Conservation (phyloP, 345 rosid species). For the Psidium guajava region DNA sequence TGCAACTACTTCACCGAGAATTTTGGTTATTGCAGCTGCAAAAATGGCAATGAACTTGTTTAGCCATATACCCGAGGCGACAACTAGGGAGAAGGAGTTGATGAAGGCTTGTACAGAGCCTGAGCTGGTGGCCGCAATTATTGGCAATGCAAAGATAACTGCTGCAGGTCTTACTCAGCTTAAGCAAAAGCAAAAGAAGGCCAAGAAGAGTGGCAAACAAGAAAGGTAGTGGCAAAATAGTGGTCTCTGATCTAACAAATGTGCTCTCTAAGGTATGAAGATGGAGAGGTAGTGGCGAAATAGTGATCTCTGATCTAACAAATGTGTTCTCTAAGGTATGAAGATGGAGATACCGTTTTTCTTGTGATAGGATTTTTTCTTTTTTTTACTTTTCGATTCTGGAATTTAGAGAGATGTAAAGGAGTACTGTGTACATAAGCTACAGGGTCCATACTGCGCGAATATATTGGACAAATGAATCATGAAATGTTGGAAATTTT, state of each 20-base stretch:
- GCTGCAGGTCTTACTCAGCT: constrained; percentile 88
- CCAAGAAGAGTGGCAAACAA: constrained; percentile 38
- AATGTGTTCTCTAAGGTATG: neutral
- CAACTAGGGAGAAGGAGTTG: constrained; percentile 81
- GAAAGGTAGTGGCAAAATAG: neutral
- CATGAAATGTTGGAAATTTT: neutral
- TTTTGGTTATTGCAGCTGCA: constrained; percentile 39
- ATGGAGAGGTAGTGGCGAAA: neutral
- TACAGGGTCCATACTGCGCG: neutral
- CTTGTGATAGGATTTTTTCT: neutral
- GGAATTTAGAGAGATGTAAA: neutral
- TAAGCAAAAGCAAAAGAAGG: constrained; percentile 95
- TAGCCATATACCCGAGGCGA: constrained; percentile 74
- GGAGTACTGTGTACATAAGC: neutral
- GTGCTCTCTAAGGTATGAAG: neutral
- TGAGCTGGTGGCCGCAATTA: constrained; percentile 82
- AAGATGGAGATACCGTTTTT: neutral
- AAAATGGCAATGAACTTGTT: constrained; percentile 90
- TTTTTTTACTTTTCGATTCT: neutral
- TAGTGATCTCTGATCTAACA: neutral
- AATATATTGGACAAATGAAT: neutral
- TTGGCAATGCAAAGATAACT: constrained; percentile 81
- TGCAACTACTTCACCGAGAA: neutral
- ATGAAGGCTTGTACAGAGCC: constrained; percentile 96
- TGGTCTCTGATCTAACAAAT: neutral